phyloP scores from a whole-genome alignment of 106 monocot genomes.

The Platanthera guangdongensis region DNA sequence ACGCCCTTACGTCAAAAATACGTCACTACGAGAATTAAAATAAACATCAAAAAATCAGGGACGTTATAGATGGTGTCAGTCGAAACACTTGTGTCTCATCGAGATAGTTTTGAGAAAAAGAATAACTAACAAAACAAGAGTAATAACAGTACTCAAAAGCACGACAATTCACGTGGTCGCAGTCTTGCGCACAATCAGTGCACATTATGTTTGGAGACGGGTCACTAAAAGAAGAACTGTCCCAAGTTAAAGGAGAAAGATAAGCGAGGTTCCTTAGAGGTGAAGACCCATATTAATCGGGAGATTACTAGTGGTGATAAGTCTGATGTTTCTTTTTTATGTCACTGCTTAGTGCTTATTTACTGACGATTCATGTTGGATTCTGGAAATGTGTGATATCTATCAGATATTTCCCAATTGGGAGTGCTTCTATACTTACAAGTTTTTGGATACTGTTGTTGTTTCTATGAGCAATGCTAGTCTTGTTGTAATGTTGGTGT shows the following conservation, averaged over 20 bases:
- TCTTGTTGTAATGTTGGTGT: neutral
- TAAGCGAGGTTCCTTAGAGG: no score
- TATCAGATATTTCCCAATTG: neutral
- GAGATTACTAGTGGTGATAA: neutral
- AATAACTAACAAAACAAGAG: neutral
- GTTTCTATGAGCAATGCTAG: neutral
- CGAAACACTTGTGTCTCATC: no score
- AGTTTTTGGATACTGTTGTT: neutral
- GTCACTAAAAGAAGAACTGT: neutral
- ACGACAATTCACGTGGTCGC: neutral
- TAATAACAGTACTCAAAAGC: neutral
- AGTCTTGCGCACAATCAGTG: neutral
- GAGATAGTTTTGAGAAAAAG: neutral
- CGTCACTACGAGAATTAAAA: no score
- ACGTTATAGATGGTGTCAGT: no score
- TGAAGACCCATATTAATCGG: neutral
- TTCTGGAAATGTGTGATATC: neutral
- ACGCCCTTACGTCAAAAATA: no score
- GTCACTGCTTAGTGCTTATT: neutral
- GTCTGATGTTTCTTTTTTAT: neutral
- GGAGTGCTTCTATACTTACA: neutral
- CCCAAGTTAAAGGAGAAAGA: neutral
- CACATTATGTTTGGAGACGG: neutral
- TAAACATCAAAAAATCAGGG: no score
- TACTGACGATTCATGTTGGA: neutral